Base-by-base conservation (phyloP, 768 basidiomycete genomes). In the Auriculariales sp. region DNA sequence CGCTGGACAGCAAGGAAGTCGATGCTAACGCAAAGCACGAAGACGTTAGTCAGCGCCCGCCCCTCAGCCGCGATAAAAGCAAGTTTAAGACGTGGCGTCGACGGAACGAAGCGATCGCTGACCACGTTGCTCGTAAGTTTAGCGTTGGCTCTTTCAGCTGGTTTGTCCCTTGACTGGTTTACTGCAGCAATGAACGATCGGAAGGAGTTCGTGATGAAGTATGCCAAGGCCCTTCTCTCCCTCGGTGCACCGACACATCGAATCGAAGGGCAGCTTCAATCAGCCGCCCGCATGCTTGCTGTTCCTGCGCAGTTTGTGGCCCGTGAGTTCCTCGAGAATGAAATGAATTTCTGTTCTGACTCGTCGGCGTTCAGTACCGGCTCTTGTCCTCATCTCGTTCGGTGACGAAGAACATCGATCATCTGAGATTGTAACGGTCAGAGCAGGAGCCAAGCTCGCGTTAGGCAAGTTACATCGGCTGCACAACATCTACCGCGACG, bases 191-290 rank as follows among this genome's bases (percentile, higher is more conserved):
- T 91, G 61, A 65, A 83, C 36, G 75, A 82, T 53, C 75, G 93
- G 50, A 90, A 93, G 55, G 77, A 79, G 49, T 97, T 94, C 65
- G 66, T 95, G 29, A 74, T 91, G 61, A 88, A 79, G 60, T 74
- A 95, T 25, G 88, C 90, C 14, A 76, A 81, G 53, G 80, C 87
- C 15, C 70, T 95, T 33, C 92, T 97, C 86, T 80, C 80, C 11
- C 93, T 87, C 59, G 90, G 91, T 3, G 88, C 91, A 15, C 90
- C 91, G 0, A 90, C 88, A 22, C 93, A 97, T 66, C 79, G 93
- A 28, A 86, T 97, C 52, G 91, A 94, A 64, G 83, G 89, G 2
- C 92, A 95, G 61, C 78, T 97, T 32, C 72, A 83, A 28, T 84
- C 91, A 9, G 88, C 88, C 6, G 88, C 92, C 0, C 75, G 81